Evolutionary conservation across 139 green algal genomes (phyloP).

Genomic region (Coccomyxa sp.): DNA sequence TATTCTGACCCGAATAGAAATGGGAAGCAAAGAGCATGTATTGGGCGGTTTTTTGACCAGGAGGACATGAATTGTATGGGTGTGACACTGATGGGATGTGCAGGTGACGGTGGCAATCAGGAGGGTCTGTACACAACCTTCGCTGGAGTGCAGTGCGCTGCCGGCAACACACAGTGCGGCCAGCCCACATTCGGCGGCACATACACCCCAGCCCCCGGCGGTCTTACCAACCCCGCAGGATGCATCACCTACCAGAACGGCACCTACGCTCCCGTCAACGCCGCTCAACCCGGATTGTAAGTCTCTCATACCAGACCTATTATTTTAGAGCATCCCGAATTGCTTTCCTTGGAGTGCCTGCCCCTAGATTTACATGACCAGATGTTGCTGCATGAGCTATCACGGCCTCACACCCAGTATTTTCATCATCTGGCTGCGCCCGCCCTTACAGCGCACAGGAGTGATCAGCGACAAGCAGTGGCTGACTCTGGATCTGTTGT

Average conservation of each 20-base stretch:
- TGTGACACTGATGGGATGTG: not conserved
- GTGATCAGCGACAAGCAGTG: too few relatives aligned
- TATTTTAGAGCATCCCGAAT: not conserved
- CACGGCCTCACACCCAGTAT: too few relatives aligned
- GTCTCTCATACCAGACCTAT: not conserved
- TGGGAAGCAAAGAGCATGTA: too few relatives aligned
- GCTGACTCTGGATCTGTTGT: too few relatives aligned
- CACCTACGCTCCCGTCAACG: not conserved
- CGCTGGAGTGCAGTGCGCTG: not conserved
- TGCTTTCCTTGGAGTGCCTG: not conserved
- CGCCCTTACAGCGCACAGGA: too few relatives aligned
- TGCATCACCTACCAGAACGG: not conserved
- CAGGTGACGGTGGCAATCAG: constrained; percentile 21
- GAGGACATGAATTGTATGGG: too few relatives aligned
- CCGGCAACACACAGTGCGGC: not conserved
- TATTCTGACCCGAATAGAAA: too few relatives aligned
- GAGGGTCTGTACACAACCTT: constrained; percentile 15
- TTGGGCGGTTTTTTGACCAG: too few relatives aligned
- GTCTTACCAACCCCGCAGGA: not conserved
- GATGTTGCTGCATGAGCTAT: too few relatives aligned
- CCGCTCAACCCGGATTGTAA: constrained; percentile 1
- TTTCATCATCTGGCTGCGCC: too few relatives aligned
- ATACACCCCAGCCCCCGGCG: not conserved
- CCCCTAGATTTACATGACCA: not conserved
- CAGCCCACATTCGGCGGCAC: not conserved